Percentiles rank a stretch among this genome's conserved stretches.
phyloP scores from a whole-genome alignment of 2,329 filamentous ascomycete species.

The Cladosporium colombiae region DNA sequence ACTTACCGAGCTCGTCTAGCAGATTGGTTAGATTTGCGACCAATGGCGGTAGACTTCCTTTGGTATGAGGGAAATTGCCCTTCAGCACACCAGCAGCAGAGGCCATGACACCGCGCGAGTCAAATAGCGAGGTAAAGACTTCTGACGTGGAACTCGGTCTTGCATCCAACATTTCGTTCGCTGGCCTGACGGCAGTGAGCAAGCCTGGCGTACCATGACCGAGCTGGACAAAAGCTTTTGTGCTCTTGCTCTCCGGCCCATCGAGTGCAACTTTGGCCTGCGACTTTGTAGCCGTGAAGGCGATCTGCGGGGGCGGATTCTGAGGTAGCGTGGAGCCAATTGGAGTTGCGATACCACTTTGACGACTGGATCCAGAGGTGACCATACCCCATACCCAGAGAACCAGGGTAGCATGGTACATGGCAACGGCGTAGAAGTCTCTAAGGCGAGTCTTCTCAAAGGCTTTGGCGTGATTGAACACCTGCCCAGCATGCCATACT shows the following conservation, averaged over 20 bases:
- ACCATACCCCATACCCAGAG: constrained; percentile 64
- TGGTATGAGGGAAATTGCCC: constrained; percentile 46
- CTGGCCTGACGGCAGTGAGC: constrained; percentile 45
- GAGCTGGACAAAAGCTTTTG: constrained; percentile 59
- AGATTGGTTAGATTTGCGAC: constrained; percentile 66
- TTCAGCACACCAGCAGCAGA: constrained; percentile 57
- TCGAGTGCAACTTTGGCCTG: constrained; percentile 47
- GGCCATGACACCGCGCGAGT: constrained; percentile 60
- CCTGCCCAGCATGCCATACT: constrained; percentile 66
- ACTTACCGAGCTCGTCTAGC: constrained; percentile 54
- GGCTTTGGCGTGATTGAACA: constrained; percentile 55
- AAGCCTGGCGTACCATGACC: constrained; percentile 56
- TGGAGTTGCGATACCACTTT: constrained; percentile 26
- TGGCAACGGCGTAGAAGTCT: constrained; percentile 66
- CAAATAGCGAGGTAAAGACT: constrained; percentile 46
- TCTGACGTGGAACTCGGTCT: not conserved
- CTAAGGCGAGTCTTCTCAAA: constrained; percentile 40
- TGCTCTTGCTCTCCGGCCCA: constrained; percentile 51
- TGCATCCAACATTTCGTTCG: constrained; percentile 24
- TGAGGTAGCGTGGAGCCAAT: not conserved
- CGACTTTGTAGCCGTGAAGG: not conserved
- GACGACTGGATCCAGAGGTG: constrained; percentile 45
- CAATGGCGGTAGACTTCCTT: constrained; percentile 52
- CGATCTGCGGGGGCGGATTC: not conserved
- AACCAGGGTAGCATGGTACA: constrained; percentile 66